Evolutionary conservation across 257 asterid species (phyloP), one percentile per base, ranked within the genome.

Genomic region (Petunia secreta): DNA sequence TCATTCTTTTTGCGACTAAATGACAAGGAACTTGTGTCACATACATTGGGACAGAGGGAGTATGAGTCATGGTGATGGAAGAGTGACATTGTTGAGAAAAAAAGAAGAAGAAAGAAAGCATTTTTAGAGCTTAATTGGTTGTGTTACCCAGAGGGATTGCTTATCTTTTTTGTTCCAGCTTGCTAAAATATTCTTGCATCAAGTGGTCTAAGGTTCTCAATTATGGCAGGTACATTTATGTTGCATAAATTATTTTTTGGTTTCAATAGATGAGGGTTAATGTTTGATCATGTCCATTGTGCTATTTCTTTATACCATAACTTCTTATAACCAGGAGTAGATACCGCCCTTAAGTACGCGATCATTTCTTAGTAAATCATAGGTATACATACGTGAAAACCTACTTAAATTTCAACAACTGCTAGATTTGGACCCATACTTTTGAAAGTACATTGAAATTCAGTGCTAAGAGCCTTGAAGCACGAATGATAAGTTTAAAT

Each of bases 251-350:
- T 10, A 25, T 16, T 10, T 44, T 44, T 71, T 71, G 25, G 3
- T 71, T 25, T 71, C 43, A 71, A 48, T 71, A n/a, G 4, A 25
- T 71, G 59, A 48, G 25, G 77, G 48, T 5, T 71, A 59, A 25
- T 71, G 55, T 46, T 46, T 48, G 60, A 57, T 62, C 15, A 6
- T 62, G 34, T 10, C 67, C 5, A 4, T 25, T 8, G 13, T 34
- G 44, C 2, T 36, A 36, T 64, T 38, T 64, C 25, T 38, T 13
- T 11, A 38, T 11, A 13, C 25, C 25, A 38, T 15, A 64, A 13
- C 39, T 64, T 25, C 25, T 25, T 25, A 25, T 25, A 25, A 25
- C 25, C 25, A 25, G 25, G 25, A 25, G 25, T 25, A 25, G 25
- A 25, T 25, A 25, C 25, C 25, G 25, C 25, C 25, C 25, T 25